phyloP scores from a whole-genome alignment of 2,329 filamentous ascomycete genomes.

The Trichophyton mentagrophytes region DNA sequence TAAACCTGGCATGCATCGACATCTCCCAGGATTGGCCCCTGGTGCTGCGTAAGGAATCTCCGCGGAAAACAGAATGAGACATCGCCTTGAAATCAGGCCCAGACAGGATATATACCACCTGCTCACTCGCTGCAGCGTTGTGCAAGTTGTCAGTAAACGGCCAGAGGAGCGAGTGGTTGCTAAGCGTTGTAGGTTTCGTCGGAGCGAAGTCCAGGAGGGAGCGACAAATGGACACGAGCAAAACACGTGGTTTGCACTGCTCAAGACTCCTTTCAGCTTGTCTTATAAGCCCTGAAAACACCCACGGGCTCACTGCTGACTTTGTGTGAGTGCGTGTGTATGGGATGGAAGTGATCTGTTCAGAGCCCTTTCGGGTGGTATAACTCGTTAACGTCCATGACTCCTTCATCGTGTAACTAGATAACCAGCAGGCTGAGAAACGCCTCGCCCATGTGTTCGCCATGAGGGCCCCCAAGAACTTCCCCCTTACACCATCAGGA shows the following conservation, averaged over 20 bases:
- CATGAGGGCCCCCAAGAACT: no score
- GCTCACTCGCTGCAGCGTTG: not conserved
- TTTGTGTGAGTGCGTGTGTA: not conserved
- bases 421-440: no score
- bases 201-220: not conserved
- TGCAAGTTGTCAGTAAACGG: not conserved
- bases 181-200: not conserved
- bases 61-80: not conserved
- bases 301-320: not conserved
- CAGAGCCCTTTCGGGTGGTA: not conserved
- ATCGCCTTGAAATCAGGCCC: not conserved
- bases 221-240: not conserved
- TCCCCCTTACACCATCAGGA: no score
- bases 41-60: not conserved
- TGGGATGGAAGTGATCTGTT: not conserved
- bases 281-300: not conserved
- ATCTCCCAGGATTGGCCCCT: not conserved
- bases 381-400: not conserved
- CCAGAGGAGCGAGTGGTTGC: not conserved
- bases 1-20: not conserved
- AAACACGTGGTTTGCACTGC: not conserved
- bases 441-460: no score
- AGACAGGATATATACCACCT: not conserved
- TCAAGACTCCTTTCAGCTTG: not conserved
- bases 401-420: no score